Conservation (phyloP, 164 flowering plant species). For the Aristolochia californica region DNA sequence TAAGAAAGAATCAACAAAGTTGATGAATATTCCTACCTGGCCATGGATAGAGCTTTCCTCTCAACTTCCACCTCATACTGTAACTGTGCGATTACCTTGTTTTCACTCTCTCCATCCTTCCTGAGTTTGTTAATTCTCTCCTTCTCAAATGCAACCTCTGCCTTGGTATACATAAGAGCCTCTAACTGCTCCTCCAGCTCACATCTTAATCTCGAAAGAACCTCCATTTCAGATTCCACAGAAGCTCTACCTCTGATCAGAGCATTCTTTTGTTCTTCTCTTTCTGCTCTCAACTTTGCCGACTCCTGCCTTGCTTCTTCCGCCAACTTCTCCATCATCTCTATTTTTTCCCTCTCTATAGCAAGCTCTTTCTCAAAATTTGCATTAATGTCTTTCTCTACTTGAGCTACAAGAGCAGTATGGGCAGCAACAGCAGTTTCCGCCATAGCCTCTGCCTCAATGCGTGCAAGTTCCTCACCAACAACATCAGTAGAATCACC, state of each 20-base stretch:
- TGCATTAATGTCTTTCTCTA: constrained; percentile 75
- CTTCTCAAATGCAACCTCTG: constrained; percentile 67
- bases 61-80: constrained; percentile 95
- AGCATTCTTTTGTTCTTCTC: constrained; percentile 47
- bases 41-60: constrained; percentile 87
- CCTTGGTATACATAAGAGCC: constrained; percentile 57
- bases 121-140: constrained; percentile 62
- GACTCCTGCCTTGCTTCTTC: constrained; percentile 70
- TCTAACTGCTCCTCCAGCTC: constrained; percentile 84
- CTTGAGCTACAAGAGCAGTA: constrained; percentile 81
- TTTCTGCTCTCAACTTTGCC: constrained; percentile 57
- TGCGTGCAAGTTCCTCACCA: constrained; percentile 90
- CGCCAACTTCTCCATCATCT: constrained; percentile 72
- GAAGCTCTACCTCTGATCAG: constrained; percentile 59
- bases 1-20: background rate
- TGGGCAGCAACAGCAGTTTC: constrained; percentile 91
- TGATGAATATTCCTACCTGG: constrained; percentile 45
- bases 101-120: constrained; percentile 68
- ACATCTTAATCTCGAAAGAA: constrained; percentile 55
- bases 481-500: constrained; percentile 86
- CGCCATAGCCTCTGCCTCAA: constrained; percentile 92
- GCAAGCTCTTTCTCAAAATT: constrained; percentile 70
- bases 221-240: constrained; percentile 84
- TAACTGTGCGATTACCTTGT: constrained; percentile 51
- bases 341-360: constrained; percentile 62